These are phyloP conservation scores for Colletotrichum zoysiae DNA, from an alignment of 2,329 filamentous ascomycete species.

Conservation along the genomic window DNA sequence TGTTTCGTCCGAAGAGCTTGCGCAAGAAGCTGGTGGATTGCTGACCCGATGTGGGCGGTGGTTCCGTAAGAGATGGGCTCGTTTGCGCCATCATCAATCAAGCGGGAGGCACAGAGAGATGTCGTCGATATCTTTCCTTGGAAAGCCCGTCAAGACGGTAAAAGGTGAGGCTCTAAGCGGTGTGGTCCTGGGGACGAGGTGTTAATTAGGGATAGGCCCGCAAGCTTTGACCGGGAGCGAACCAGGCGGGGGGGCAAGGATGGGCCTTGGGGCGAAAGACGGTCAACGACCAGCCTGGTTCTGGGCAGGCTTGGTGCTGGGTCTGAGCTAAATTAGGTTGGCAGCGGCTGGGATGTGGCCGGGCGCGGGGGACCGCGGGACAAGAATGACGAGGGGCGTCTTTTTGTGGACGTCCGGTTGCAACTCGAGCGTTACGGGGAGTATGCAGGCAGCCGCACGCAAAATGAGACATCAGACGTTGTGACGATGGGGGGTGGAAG, in stretches of 20 bases:
- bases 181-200: conserved; percentile 35
- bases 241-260: conserved; percentile 40
- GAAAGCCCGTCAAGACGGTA: conserved; percentile 21
- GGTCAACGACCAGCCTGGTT: conserved; percentile 40
- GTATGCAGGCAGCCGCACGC: conserved; percentile 36
- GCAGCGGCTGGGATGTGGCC: conserved; percentile 37
- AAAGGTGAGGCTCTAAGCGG: conserved; percentile 40
- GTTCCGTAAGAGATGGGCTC: conserved; percentile 31
- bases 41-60: conserved; percentile 23
- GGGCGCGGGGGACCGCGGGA: conserved; percentile 33
- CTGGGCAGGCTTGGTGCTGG: conserved; percentile 28
- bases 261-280: conserved; percentile 42
- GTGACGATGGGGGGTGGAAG: conserved; percentile 29
- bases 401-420: conserved; percentile 31
- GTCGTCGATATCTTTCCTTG: conserved; percentile 19
- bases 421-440: conserved; percentile 33
- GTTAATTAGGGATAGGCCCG: conserved; percentile 39
- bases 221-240: conserved; percentile 35
- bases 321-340: conserved; percentile 35
- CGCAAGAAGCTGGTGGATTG: conserved; percentile 39
- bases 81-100: conserved; percentile 36
- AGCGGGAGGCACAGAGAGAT: not conserved
- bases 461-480: conserved; percentile 37
- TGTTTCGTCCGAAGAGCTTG: conserved; percentile 42
- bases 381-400: conserved; percentile 34